phyloP scores from a whole-genome alignment of 176 grass and related monocot species.

The Cenchrus purpureus region DNA sequence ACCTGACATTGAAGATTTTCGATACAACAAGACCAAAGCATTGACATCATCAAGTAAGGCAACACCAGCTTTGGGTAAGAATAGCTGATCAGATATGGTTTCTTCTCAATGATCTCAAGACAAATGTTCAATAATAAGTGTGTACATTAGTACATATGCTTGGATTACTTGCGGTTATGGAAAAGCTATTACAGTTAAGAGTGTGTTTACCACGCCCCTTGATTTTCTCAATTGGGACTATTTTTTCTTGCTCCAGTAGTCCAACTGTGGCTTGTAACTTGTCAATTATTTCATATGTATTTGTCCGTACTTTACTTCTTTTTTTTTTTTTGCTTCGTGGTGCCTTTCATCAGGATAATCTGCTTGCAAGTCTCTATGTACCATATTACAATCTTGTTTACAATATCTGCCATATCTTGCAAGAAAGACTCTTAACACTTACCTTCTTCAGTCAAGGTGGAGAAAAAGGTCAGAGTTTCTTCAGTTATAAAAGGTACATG shows the following conservation, averaged over 20 bases:
- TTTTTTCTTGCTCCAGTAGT: slow-evolving; percentile 13
- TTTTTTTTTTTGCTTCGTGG: not conserved
- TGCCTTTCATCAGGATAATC: slow-evolving; percentile 5
- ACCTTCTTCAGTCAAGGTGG: slow-evolving; percentile 48
- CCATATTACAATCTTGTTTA: slow-evolving; percentile 16
- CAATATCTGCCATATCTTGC: slow-evolving; percentile 1
- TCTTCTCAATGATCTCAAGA: not conserved
- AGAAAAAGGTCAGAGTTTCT: slow-evolving; percentile 47
- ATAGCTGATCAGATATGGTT: slow-evolving; percentile 20
- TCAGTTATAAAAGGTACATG: slow-evolving; percentile 59
- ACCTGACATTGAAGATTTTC: slow-evolving; percentile 92
- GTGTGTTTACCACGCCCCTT: not conserved
- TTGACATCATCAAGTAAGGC: slow-evolving; percentile 46
- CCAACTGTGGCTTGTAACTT: not conserved
- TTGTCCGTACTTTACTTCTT: not conserved
- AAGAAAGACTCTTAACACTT: slow-evolving; percentile 34
- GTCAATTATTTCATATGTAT: not conserved
- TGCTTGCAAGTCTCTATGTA: slow-evolving; percentile 12
- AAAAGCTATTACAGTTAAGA: not conserved
- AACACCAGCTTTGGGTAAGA: slow-evolving; percentile 32
- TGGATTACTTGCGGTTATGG: not conserved
- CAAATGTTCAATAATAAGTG: not conserved
- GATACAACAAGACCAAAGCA: slow-evolving; percentile 50
- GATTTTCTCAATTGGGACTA: not conserved
- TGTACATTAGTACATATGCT: not conserved